Percentiles rank a stretch among this genome's conserved stretches.
These are phyloP conservation scores for Paralagenidium karlingii DNA, from an alignment of 352 stramenopile species.

Conservation along the genomic window DNA sequence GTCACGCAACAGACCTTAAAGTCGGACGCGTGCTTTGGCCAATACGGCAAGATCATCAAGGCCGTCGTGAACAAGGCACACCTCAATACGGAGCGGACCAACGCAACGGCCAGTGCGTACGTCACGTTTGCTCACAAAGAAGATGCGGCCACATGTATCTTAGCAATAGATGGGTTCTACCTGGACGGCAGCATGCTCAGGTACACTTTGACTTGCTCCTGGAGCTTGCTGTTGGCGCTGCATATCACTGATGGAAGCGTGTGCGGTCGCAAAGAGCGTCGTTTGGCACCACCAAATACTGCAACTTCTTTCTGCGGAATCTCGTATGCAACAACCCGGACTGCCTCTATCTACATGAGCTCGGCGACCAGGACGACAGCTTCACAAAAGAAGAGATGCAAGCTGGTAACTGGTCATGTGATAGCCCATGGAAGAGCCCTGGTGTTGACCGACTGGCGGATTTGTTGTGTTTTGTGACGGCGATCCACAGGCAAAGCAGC, in stretches of 20 bases:
- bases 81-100: slow-evolving; percentile 46
- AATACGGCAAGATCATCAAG: slow-evolving; percentile 92
- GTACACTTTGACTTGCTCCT: slow-evolving; percentile 12
- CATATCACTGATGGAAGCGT: too few relatives aligned
- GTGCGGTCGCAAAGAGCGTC: slow-evolving; percentile 54
- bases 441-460: not conserved
- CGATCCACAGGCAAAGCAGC: slow-evolving; percentile 30
- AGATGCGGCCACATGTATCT: slow-evolving; percentile 84
- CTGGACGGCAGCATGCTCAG: slow-evolving; percentile 67
- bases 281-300: slow-evolving; percentile 95
- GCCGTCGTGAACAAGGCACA: slow-evolving; percentile 86
- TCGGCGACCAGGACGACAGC: slow-evolving; percentile 86
- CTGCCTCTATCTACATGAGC: slow-evolving; percentile 90
- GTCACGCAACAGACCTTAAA: slow-evolving; percentile 54
- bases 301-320: slow-evolving; percentile 88
- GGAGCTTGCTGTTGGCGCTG: too few relatives aligned
- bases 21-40: slow-evolving; percentile 83
- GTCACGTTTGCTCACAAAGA: slow-evolving; percentile 89
- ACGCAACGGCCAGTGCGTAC: slow-evolving; percentile 84
- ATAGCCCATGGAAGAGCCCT: slow-evolving; percentile 2
- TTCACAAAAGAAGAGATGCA: slow-evolving; percentile 94
- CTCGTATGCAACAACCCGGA: slow-evolving; percentile 89
- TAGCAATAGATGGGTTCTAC: slow-evolving; percentile 85
- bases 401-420: slow-evolving; percentile 17
- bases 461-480: not conserved